Percentiles rank a stretch among this genome's conserved stretches.
phyloP scores from a whole-genome alignment of 176 grass and related monocot species.

The Triticum monococcum region DNA sequence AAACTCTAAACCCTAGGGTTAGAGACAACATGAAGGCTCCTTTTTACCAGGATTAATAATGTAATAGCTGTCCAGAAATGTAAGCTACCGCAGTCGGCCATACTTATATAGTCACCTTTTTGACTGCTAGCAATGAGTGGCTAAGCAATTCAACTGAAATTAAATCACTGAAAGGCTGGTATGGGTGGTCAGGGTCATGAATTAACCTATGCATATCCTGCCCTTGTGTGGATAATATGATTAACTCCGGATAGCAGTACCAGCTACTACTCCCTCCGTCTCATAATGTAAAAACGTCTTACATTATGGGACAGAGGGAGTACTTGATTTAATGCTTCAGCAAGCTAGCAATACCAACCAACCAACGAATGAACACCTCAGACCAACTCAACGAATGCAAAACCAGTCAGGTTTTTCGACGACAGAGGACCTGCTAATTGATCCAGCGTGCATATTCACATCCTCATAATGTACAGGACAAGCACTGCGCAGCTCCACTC shows the following conservation, averaged over 20 bases:
- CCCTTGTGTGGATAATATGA: too few relatives aligned
- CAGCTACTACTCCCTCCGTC: background rate
- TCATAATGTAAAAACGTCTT: too few relatives aligned
- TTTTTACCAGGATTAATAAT: background rate
- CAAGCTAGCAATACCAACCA: constrained; percentile 4
- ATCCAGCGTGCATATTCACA: background rate
- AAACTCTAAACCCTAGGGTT: background rate
- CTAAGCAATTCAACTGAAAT: background rate
- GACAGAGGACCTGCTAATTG: too few relatives aligned
- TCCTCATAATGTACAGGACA: background rate
- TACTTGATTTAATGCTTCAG: background rate
- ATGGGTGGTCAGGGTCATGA: constrained; percentile 10
- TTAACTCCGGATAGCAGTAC: constrained; percentile 5
- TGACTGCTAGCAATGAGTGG: constrained; percentile 23
- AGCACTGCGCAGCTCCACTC: background rate
- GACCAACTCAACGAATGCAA: background rate
- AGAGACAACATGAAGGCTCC: background rate
- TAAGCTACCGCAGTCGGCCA: constrained; percentile 4
- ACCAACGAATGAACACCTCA: background rate
- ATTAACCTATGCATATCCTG: background rate
- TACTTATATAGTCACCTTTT: constrained; percentile 20
- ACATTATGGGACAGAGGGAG: too few relatives aligned
- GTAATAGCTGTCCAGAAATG: background rate
- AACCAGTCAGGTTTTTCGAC: background rate
- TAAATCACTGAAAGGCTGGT: background rate